Evolutionary conservation across 2,329 filamentous ascomycete species (phyloP).

Genomic region (Domatiomyces globalis): DNA sequence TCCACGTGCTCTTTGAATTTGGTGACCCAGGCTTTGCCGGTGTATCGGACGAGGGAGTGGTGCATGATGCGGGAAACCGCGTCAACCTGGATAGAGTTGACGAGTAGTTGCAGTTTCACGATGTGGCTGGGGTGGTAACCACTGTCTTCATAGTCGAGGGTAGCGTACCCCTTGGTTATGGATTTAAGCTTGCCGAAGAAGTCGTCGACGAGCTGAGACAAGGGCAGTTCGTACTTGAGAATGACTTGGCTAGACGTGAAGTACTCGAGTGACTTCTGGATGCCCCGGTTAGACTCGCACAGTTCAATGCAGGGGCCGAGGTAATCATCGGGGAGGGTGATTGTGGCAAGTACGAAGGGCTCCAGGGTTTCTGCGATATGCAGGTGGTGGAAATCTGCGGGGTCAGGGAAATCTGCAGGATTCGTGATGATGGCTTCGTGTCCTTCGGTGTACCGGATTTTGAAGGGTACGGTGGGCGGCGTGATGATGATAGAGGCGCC

Average conservation of each 20-base stretch:
- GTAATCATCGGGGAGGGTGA: conserved; percentile 88
- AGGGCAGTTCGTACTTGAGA: conserved; percentile 75
- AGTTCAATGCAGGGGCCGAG: conserved; percentile 89
- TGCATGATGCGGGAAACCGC: conserved; percentile 88
- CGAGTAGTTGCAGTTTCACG: conserved; percentile 78
- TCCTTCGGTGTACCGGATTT: conserved; percentile 66
- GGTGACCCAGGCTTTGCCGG: conserved; percentile 76
- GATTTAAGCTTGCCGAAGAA: conserved; percentile 95
- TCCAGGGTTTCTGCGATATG: conserved; percentile 52
- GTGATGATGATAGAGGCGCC: conserved; percentile 93
- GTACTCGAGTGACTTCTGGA: conserved; percentile 77
- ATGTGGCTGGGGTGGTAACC: conserved; percentile 70
- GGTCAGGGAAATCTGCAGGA: conserved; percentile 75
- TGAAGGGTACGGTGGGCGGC: conserved; percentile 85
- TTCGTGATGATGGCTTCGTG: conserved; percentile 67
- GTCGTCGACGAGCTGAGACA: conserved; percentile 85
- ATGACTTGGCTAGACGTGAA: conserved; percentile 90
- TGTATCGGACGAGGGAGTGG: conserved; percentile 59
- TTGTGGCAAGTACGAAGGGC: conserved; percentile 65
- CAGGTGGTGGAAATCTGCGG: conserved; percentile 37
- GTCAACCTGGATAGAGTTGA: conserved; percentile 88
- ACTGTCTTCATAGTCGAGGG: conserved; percentile 90
- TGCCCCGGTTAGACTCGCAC: conserved; percentile 76
- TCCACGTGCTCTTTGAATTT: conserved; percentile 98
- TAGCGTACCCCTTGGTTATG: conserved; percentile 85